These are phyloP conservation scores for Alternaria triticina DNA, from an alignment of 2,329 filamentous ascomycete species.

Conservation along the genomic window DNA sequence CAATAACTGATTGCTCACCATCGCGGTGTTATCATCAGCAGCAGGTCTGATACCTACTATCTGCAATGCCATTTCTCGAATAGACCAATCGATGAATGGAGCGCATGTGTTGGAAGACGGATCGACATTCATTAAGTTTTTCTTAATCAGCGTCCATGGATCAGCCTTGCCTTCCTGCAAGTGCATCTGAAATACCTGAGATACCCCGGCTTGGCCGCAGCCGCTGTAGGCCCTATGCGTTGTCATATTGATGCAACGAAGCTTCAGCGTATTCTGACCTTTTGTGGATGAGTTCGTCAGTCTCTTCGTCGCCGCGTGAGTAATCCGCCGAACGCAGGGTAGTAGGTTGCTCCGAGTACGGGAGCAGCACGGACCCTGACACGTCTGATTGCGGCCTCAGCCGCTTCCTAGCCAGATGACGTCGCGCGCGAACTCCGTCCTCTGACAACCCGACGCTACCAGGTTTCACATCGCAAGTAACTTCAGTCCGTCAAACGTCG, in stretches of 20 bases:
- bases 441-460: background rate
- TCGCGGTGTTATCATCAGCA: background rate
- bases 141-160: background rate
- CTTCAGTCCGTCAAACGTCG: background rate
- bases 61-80: background rate
- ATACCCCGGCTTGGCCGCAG: background rate
- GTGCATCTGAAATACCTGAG: background rate
- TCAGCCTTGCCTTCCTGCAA: background rate
- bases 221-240: background rate
- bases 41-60: background rate
- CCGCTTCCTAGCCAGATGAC: background rate
- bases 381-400: background rate
- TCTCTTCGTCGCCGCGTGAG: background rate
- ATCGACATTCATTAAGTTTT: background rate
- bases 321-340: background rate
- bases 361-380: background rate
- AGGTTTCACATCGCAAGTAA: background rate
- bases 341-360: background rate
- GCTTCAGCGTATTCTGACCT: background rate
- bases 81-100: background rate
- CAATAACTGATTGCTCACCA: background rate
- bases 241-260: background rate
- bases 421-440: background rate
- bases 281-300: background rate
- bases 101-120: background rate